Conservation (phyloP, 441 rosid genomes). For the Cnidoscolus chayamansa region DNA sequence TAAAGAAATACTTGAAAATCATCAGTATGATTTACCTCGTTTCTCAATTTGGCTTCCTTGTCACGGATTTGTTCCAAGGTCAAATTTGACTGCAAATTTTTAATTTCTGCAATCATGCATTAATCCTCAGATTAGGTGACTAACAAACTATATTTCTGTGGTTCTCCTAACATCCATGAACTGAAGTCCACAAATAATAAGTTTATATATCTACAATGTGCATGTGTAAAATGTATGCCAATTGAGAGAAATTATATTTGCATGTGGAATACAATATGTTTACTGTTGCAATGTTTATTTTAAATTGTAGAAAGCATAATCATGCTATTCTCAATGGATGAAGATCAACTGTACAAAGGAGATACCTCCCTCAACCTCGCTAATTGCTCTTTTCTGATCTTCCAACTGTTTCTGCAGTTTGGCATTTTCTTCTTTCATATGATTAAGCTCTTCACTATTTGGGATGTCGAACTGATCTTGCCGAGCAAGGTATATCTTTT, state of each 20-base stretch:
- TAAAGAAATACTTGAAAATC: conserved; percentile 10
- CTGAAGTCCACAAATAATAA: background rate
- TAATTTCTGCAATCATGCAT: conserved; percentile 49
- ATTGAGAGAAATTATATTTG: background rate
- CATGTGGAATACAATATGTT: background rate
- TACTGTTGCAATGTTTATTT: background rate
- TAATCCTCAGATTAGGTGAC: background rate
- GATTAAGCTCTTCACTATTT: conserved; percentile 70
- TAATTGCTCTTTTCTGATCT: conserved; percentile 52
- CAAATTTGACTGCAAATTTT: conserved; percentile 63
- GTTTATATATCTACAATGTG: conserved; percentile 7
- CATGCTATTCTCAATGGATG: background rate
- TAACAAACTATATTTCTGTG: background rate
- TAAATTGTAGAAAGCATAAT: background rate
- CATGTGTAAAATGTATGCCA: background rate
- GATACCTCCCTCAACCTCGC: conserved; percentile 69
- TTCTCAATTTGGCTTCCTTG: conserved; percentile 50
- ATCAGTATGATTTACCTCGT: conserved; percentile 23
- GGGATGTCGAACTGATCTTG: conserved; percentile 91
- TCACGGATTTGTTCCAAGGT: conserved; percentile 70
- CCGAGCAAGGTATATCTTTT: conserved; percentile 82
- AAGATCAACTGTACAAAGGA: background rate
- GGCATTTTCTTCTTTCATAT: conserved; percentile 75
- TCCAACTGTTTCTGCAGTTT: conserved; percentile 55
- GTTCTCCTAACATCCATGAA: conserved; percentile 7